Evolutionary conservation across 23 red algal species (phyloP).

Genomic region (Rhodosorus marinus): DNA sequence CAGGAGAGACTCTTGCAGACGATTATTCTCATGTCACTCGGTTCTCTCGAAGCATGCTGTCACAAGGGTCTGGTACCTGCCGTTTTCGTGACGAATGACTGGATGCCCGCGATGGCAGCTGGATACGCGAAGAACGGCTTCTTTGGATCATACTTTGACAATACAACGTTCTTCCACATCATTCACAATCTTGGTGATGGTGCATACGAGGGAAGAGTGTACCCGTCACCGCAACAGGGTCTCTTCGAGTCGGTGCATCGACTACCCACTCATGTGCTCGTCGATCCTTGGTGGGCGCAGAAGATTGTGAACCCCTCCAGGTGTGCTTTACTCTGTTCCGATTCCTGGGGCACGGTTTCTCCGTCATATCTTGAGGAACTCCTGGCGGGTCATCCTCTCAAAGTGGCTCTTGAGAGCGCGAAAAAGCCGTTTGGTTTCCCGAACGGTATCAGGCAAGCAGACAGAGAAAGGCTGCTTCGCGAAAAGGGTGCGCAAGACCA

Average conservation of each 20-base stretch:
- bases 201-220: conserved; percentile 80
- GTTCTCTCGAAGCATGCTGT: conserved; percentile 75
- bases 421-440: conserved; percentile 81
- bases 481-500: conserved; percentile 37
- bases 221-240: conserved; percentile 55
- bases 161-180: conserved; percentile 94
- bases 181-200: conserved; percentile 92
- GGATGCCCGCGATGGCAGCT: conserved; percentile 69
- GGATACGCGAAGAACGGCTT: conserved; percentile 66
- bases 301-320: conserved; percentile 83
- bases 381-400: conserved; percentile 48
- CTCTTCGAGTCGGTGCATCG: conserved; percentile 62
- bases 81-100: conserved; percentile 88
- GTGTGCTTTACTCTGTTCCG: conserved; percentile 52
- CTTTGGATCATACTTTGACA: conserved; percentile 82
- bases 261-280: conserved; percentile 51
- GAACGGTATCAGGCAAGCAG: conserved; percentile 77
- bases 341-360: conserved; percentile 93
- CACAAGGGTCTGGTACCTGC: conserved; percentile 55
- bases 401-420: conserved; percentile 34
- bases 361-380: conserved; percentile 84
- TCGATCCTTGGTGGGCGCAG: conserved; percentile 65
- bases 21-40: conserved; percentile 56
- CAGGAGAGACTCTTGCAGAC: conserved; percentile 54
- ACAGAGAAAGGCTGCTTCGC: conserved; percentile 62